A percentile compares a stretch with the other conserved stretches of the same genome.
phyloP scores from a whole-genome alignment of 2,329 filamentous ascomycete species.

The Paramyrothecium roridum region DNA sequence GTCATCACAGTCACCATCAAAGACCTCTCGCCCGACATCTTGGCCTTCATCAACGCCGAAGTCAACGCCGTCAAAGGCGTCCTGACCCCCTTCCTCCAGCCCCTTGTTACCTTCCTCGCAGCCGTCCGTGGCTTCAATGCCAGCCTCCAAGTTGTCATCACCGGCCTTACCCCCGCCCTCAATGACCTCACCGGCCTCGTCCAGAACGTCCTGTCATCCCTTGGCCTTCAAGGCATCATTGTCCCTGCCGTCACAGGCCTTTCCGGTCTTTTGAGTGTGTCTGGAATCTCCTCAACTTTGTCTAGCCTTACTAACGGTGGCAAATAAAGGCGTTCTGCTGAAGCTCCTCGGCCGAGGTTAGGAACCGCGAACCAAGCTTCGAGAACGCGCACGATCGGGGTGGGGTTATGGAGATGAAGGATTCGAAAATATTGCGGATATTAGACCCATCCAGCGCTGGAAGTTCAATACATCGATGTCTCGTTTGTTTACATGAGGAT shows the following conservation, averaged over 20 bases:
- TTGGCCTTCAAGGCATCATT: too few relatives aligned
- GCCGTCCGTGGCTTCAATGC: neutral
- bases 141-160: neutral
- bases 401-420: too few relatives aligned
- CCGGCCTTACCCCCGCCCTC: neutral
- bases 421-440: too few relatives aligned
- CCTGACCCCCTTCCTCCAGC: neutral
- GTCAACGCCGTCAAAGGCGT: constrained; percentile 1
- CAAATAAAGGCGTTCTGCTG: too few relatives aligned
- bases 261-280: neutral
- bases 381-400: too few relatives aligned
- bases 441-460: too few relatives aligned
- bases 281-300: too few relatives aligned
- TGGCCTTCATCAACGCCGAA: neutral
- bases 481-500: too few relatives aligned
- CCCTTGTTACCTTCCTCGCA: neutral
- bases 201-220: neutral
- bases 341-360: too few relatives aligned
- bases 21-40: neutral
- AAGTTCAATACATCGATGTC: too few relatives aligned
- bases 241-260: neutral
- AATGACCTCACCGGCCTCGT: neutral
- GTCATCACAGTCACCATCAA: neutral
- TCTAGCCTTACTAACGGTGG: too few relatives aligned
- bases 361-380: too few relatives aligned